phyloP scores from a whole-genome alignment of 257 asterid species.

The Solanum etuberosum region DNA sequence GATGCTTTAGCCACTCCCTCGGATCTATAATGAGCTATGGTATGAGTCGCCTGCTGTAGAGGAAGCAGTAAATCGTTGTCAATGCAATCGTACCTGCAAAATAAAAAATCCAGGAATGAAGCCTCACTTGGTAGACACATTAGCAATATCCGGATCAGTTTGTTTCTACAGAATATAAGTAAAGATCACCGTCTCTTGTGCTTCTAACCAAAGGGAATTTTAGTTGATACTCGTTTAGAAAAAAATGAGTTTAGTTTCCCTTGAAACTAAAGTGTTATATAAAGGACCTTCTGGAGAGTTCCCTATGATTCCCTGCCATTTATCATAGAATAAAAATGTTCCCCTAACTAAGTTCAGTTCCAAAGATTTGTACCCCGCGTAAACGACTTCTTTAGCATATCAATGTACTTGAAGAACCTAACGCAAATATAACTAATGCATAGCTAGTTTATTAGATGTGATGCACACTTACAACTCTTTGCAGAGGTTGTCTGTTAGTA shows the following conservation, averaged over 20 bases:
- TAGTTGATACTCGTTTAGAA: neutral
- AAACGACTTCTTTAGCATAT: neutral
- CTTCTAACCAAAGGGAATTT: neutral
- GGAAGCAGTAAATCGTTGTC: conserved; percentile 38
- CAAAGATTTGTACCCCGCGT: neutral
- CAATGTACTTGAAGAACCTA: neutral
- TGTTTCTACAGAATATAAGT: neutral
- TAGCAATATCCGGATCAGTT: neutral
- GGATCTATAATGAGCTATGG: conserved; percentile 38
- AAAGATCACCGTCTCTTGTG: neutral
- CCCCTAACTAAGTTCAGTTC: neutral
- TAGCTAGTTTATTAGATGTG: neutral
- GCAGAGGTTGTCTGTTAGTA: conserved; percentile 25
- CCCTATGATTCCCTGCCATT: neutral
- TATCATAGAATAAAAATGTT: neutral
- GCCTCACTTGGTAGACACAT: neutral
- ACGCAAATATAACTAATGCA: neutral
- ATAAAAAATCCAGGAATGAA: neutral
- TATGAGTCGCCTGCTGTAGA: conserved; percentile 19
- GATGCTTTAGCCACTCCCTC: conserved; percentile 34
- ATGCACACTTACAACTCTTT: neutral
- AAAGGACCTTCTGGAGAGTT: neutral
- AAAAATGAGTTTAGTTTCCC: neutral
- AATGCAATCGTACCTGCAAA: conserved; percentile 50
- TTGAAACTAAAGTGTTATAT: neutral